These are phyloP conservation scores for Monosporozyma aerobia DNA, from an alignment of 805 yeast species.

Conservation along the genomic window DNA sequence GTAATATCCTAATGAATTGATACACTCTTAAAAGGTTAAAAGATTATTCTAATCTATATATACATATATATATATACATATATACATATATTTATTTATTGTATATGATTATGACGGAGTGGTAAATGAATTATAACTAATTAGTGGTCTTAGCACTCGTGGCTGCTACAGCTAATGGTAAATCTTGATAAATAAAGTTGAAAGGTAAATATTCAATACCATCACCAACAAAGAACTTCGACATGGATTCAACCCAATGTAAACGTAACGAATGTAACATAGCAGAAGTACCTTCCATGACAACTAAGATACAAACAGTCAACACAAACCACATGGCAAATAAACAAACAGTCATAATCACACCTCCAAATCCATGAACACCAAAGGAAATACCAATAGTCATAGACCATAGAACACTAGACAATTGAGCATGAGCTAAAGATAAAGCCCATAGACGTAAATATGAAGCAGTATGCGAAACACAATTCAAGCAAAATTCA, in stretches of 20 bases:
- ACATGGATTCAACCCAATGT: constrained; percentile 81
- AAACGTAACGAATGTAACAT: constrained; percentile 70
- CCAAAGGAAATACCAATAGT: constrained; percentile 58
- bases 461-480: constrained; percentile 72
- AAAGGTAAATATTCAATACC: constrained; percentile 63
- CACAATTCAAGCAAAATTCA: constrained; percentile 72
- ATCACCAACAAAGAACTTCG: constrained; percentile 70
- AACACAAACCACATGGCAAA: constrained; percentile 71
- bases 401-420: constrained; percentile 69
- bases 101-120: background rate
- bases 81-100: background rate
- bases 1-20: constrained; percentile 13
- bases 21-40: background rate
- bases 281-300: constrained; percentile 82
- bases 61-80: no score
- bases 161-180: constrained; percentile 4
- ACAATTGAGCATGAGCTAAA: constrained; percentile 70
- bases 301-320: constrained; percentile 58
- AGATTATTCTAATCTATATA: background rate
- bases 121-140: background rate
- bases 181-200: constrained; percentile 30
- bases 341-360: constrained; percentile 46
- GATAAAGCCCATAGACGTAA: constrained; percentile 73
- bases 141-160: background rate
- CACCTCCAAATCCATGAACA: constrained; percentile 44